These are phyloP conservation scores for Chromera velia DNA, from an alignment of 73 alveolate species.

Conservation along the genomic window DNA sequence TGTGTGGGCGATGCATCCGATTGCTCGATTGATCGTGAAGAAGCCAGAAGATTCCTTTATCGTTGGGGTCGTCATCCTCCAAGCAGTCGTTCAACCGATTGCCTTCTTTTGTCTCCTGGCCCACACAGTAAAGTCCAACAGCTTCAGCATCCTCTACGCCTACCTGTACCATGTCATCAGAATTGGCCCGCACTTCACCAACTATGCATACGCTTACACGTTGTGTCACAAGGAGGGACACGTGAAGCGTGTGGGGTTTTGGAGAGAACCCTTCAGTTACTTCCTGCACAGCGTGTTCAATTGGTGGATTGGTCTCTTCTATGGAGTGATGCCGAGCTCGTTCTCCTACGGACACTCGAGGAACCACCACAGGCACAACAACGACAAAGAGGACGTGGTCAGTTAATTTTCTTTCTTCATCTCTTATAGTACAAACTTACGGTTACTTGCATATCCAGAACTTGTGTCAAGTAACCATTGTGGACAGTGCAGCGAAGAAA, in stretches of 20 bases:
- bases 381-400: slow-evolving; percentile 20
- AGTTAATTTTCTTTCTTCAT: too few relatives aligned
- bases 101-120: slow-evolving; percentile 3
- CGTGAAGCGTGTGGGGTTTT: slow-evolving; percentile 13
- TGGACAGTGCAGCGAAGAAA: too few relatives aligned
- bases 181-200: slow-evolving; percentile 10
- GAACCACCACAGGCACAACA: slow-evolving; percentile 15
- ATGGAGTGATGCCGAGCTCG: slow-evolving; percentile 7
- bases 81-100: slow-evolving; percentile 11
- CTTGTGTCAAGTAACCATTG: too few relatives aligned
- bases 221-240: slow-evolving; percentile 22
- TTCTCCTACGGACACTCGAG: slow-evolving; percentile 13
- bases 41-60: slow-evolving; percentile 22
- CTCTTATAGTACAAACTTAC: too few relatives aligned
- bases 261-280: slow-evolving; percentile 15
- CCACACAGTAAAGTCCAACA: slow-evolving; percentile 9
- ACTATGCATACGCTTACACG: slow-evolving; percentile 11
- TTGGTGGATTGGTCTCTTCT: slow-evolving; percentile 27
- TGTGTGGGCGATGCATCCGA: too few relatives aligned
- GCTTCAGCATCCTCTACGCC: slow-evolving; percentile 12
- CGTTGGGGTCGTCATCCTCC: slow-evolving; percentile 1
- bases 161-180: slow-evolving; percentile 7
- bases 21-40: too few relatives aligned
- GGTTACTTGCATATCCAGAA: too few relatives aligned
- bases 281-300: slow-evolving; percentile 9